These are phyloP conservation scores for Colletotrichum paranaense DNA, from an alignment of 2,329 filamentous ascomycete species.

Conservation along the genomic window DNA sequence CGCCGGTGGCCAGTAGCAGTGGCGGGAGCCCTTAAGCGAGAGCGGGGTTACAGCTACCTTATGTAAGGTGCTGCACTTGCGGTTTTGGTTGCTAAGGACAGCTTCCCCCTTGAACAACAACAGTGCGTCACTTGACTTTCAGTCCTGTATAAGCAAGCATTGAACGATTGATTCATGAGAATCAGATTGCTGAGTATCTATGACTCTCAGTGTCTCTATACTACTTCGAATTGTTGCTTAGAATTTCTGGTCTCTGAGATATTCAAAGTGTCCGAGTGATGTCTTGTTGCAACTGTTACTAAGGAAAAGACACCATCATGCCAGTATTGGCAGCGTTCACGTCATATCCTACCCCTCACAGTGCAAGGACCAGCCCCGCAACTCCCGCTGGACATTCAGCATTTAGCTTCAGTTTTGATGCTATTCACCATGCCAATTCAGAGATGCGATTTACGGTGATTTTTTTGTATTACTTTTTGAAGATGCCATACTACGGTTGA, in stretches of 20 bases:
- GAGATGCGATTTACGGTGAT: background rate
- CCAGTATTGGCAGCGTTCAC: slow-evolving; percentile 20
- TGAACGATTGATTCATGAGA: no score
- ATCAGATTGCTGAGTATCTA: no score
- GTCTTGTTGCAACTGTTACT: background rate
- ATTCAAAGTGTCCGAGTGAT: background rate
- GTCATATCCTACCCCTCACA: slow-evolving; percentile 38
- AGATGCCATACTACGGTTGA: background rate
- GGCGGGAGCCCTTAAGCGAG: slow-evolving; percentile 15
- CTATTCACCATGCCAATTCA: background rate
- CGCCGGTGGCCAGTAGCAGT: slow-evolving; percentile 22
- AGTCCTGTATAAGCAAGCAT: no score
- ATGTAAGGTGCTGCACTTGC: slow-evolving; percentile 24
- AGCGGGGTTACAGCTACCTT: slow-evolving; percentile 33
- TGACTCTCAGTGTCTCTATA: no score
- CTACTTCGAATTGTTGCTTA: no score
- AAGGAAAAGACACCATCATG: background rate
- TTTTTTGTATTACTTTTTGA: background rate
- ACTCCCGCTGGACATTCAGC: background rate
- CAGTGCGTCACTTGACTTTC: background rate
- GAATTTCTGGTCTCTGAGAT: no score
- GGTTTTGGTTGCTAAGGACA: slow-evolving; percentile 16
- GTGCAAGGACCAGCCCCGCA: slow-evolving; percentile 19
- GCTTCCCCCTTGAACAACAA: slow-evolving; percentile 6
- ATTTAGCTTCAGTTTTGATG: background rate